phyloP scores from a whole-genome alignment of 345 rosid genomes.

The Limnanthes douglasii region DNA sequence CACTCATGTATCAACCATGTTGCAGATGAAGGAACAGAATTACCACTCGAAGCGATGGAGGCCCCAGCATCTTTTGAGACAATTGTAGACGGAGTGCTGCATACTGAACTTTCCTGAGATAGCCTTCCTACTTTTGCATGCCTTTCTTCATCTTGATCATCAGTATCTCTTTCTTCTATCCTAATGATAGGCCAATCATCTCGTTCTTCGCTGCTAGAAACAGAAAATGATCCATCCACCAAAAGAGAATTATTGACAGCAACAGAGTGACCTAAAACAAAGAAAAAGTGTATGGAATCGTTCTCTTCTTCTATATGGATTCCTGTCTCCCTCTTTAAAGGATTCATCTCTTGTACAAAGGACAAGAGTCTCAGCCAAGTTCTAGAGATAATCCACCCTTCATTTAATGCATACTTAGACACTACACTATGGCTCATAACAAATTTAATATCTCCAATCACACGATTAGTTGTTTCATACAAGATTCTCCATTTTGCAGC shows the following conservation, averaged over 20 bases:
- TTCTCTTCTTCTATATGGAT: conserved; percentile 55
- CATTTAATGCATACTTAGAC: conserved; percentile 44
- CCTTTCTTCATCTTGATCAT: conserved; percentile 41
- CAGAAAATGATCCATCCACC: conserved; percentile 71
- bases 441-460: conserved; percentile 67
- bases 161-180: conserved; percentile 17
- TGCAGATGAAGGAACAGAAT: conserved; percentile 38
- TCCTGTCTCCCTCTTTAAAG: conserved; percentile 81
- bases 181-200: conserved; percentile 15
- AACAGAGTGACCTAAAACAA: conserved; percentile 42
- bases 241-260: conserved; percentile 58
- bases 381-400: conserved; percentile 40
- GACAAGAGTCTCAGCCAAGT: conserved; percentile 72
- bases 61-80: conserved; percentile 10
- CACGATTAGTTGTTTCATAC: conserved; percentile 47
- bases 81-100: conserved; percentile 28
- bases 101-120: conserved; percentile 59
- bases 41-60: conserved; percentile 13
- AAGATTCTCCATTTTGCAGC: conserved; percentile 47
- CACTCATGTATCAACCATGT: conserved; percentile 54
- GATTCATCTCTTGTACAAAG: conserved; percentile 78
- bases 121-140: conserved; percentile 81
- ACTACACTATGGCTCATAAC: conserved; percentile 68
- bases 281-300: conserved; percentile 38
- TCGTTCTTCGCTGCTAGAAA: conserved; percentile 21